Conservation (phyloP, 2,329 filamentous ascomycete species). For the Cladophialophora immunda region DNA sequence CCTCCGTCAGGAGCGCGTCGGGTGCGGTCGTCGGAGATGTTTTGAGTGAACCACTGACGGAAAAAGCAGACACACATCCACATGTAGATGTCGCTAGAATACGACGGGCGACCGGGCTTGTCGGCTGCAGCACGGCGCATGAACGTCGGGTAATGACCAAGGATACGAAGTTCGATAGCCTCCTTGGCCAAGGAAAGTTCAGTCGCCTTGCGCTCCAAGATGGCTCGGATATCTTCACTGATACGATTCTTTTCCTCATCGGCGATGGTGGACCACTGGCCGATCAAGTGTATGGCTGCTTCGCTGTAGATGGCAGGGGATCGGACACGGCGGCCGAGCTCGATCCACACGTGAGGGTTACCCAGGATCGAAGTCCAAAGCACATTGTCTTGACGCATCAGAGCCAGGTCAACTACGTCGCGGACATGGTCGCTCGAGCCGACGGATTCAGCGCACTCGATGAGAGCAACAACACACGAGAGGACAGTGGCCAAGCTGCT, state of each 20-base stretch:
- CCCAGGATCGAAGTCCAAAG: constrained; percentile 56
- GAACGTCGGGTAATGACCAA: constrained; percentile 49
- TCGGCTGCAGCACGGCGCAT: constrained; percentile 46
- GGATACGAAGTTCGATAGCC: constrained; percentile 43
- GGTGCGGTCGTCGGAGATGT: constrained; percentile 51
- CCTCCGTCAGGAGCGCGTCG: constrained; percentile 55
- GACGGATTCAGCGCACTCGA: constrained; percentile 58
- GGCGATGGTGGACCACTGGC: constrained; percentile 43
- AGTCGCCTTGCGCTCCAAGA: constrained; percentile 42
- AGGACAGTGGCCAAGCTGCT: constrained; percentile 51
- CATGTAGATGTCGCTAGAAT: constrained; percentile 59
- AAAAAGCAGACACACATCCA: constrained; percentile 61
- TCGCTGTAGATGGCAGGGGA: constrained; percentile 53
- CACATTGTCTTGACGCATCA: constrained; percentile 57
- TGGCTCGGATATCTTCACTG: constrained; percentile 33
- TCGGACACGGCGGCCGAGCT: constrained; percentile 55
- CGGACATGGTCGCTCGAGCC: constrained; percentile 53
- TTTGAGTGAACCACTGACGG: constrained; percentile 57
- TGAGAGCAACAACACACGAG: constrained; percentile 51
- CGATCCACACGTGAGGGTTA: constrained; percentile 56
- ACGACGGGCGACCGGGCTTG: constrained; percentile 52
- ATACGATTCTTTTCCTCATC: constrained; percentile 38
- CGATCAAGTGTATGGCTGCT: constrained; percentile 45
- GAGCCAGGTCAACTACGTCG: constrained; percentile 57
- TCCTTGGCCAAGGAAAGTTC: constrained; percentile 42